Base-by-base conservation (phyloP, 2,329 filamentous ascomycete genomes). In the Ascochyta lentis region DNA sequence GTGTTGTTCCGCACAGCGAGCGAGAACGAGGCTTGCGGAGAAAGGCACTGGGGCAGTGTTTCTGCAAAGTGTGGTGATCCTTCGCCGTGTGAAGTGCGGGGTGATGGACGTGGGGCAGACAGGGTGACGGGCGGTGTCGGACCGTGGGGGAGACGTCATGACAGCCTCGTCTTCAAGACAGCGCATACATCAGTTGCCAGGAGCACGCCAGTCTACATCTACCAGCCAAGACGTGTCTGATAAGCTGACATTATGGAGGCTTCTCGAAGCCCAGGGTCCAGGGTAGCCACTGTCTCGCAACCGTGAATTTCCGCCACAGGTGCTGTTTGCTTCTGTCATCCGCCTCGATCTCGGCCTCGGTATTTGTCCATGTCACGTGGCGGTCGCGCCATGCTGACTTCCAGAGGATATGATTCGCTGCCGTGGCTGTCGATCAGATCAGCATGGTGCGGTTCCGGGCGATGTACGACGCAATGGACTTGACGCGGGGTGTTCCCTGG, bases 321-420 rank as follows among this genome's bases (percentile, higher is more conserved):
- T 31, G 38, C 45, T 23, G 23, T 34, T 47, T 49, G 40, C 49
- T 23, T 49, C 49, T 45, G 54, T 48, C 49, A 57, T 45, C 49
- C 39, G 40, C 33, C 37, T 57, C 42, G 53, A 56, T 55, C 53
- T 53, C 51, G 49, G 49, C 54, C 49, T 57, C 49, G 49, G 54
- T 38, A 48, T 42, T 38, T 38, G 37, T 47, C 23, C 6, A 23
- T 15, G 31, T 57, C 48, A 57, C 54, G 54, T 53, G 54, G 31
- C 13, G 8, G 33, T n/a, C 19, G 42, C 53, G 26, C 47, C 26
- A 56, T 42, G 38, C 38, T 38, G 13, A 39, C 22, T 34, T 35
- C 31, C 26, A 38, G 6, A 15, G 24, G 7, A n/a, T 37, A 39
- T 57, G 43, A 57, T 53, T 57, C 26, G 54, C 40, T 31, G 26